Percentiles rank a stretch among this genome's conserved stretches.
phyloP scores from a whole-genome alignment of 768 basidiomycete genomes.

The Mrakia gelida region DNA sequence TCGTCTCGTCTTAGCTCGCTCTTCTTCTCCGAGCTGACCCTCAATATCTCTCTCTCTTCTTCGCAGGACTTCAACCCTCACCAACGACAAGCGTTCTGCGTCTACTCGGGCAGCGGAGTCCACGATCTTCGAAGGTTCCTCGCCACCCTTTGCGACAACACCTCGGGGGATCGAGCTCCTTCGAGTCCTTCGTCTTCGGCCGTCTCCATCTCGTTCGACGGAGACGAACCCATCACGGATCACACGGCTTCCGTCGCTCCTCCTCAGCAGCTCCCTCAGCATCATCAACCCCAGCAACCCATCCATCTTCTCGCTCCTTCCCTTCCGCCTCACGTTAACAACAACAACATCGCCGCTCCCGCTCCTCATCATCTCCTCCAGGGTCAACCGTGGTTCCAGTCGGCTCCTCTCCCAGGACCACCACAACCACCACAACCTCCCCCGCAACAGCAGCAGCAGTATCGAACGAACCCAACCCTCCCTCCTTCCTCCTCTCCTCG shows the following conservation, averaged over 20 bases:
- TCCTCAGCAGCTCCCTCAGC: not conserved
- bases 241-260: not conserved
- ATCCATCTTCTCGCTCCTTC: not conserved
- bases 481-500: no score
- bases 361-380: no score
- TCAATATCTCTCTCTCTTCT: not conserved
- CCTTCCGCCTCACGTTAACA: not conserved
- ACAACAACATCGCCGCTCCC: not conserved
- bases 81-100: constrained; percentile 87
- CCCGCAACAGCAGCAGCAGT: no score
- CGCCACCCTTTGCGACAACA: not conserved
- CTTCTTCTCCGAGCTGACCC: constrained; percentile 8
- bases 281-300: not conserved
- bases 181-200: not conserved
- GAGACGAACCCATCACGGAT: not conserved
- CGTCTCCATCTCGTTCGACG: constrained; percentile 10
- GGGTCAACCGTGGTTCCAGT: no score
- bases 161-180: not conserved
- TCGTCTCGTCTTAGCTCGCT: no score
- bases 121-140: constrained; percentile 73
- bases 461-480: no score
- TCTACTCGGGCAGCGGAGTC: constrained; percentile 91
- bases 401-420: no score
- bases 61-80: constrained; percentile 83
- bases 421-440: no score